A percentile compares a stretch with the other conserved stretches of the same genome.
phyloP scores from a whole-genome alignment of 2,329 filamentous ascomycete species.

The Remersonia thermophila region DNA sequence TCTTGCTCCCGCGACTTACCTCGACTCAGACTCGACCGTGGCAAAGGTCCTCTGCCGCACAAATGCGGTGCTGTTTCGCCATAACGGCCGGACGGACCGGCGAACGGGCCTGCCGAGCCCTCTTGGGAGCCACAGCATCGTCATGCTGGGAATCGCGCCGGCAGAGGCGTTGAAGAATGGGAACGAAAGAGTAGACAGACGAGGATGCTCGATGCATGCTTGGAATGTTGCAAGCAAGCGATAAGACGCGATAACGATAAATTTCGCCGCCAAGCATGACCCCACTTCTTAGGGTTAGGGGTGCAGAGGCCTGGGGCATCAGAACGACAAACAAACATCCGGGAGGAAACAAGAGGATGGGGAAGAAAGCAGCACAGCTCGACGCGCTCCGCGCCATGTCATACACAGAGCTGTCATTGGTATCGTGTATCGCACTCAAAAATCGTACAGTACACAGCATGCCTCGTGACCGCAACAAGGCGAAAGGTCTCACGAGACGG shows the following conservation, averaged over 20 bases:
- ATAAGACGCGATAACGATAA: constrained; percentile 4
- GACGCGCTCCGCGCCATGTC: too few relatives aligned
- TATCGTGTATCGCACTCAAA: too few relatives aligned
- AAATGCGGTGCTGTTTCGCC: background rate
- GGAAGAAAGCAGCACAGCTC: too few relatives aligned
- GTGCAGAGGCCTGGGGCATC: too few relatives aligned
- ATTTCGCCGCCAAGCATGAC: background rate
- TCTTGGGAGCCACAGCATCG: constrained; percentile 13
- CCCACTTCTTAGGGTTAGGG: too few relatives aligned
- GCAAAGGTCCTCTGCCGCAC: constrained; percentile 12
- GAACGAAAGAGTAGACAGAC: background rate
- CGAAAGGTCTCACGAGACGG: too few relatives aligned
- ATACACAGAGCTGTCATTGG: too few relatives aligned
- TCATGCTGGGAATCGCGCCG: constrained; percentile 8
- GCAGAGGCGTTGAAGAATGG: background rate
- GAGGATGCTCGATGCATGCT: too few relatives aligned
- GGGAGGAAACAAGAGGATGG: too few relatives aligned
- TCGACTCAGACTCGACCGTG: constrained; percentile 12
- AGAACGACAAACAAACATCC: too few relatives aligned
- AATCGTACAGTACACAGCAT: background rate
- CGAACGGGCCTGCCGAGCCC: constrained; percentile 12
- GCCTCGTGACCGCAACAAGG: background rate
- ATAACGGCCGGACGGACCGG: constrained; percentile 2
- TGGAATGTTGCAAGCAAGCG: too few relatives aligned
- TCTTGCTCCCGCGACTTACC: constrained; percentile 5